phyloP scores from a whole-genome alignment of 345 rosid species.

The Geranium brycei region DNA sequence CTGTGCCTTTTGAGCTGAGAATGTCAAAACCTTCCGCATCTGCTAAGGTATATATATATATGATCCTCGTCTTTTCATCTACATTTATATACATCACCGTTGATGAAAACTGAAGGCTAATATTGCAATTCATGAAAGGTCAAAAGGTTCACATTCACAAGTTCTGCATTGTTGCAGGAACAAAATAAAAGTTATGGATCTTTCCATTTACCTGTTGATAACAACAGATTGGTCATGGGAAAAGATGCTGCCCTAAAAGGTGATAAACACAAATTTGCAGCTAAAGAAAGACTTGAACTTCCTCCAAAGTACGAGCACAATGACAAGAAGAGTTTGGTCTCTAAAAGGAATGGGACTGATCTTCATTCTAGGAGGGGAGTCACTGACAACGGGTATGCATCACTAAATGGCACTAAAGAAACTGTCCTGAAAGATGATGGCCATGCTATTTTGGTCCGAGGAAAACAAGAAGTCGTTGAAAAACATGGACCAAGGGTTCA shows the following conservation, averaged over 20 bases:
- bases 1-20: conserved; percentile 42
- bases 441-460: conserved; percentile 14
- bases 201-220: conserved; percentile 17
- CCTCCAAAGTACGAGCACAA: conserved; percentile 15
- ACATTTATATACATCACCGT: neutral
- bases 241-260: conserved; percentile 16
- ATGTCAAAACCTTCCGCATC: conserved; percentile 24
- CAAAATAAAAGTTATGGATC: conserved; percentile 23
- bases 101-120: no score
- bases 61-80: conserved; percentile 9
- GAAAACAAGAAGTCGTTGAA: conserved; percentile 27
- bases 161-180: conserved; percentile 23
- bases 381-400: conserved; percentile 20
- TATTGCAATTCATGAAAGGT: no score
- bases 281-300: conserved; percentile 8
- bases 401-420: conserved; percentile 15
- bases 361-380: conserved; percentile 21
- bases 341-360: conserved; percentile 18
- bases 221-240: conserved; percentile 22
- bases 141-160: no score
- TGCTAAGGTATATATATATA: conserved; percentile 30
- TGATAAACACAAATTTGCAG: neutral
- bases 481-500: conserved; percentile 23
- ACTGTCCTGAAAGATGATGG: conserved; percentile 19
- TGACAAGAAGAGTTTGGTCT: conserved; percentile 17